Evolutionary conservation across 2,329 filamentous ascomycete species (phyloP).

Genomic region (Cladosporium colombiae): DNA sequence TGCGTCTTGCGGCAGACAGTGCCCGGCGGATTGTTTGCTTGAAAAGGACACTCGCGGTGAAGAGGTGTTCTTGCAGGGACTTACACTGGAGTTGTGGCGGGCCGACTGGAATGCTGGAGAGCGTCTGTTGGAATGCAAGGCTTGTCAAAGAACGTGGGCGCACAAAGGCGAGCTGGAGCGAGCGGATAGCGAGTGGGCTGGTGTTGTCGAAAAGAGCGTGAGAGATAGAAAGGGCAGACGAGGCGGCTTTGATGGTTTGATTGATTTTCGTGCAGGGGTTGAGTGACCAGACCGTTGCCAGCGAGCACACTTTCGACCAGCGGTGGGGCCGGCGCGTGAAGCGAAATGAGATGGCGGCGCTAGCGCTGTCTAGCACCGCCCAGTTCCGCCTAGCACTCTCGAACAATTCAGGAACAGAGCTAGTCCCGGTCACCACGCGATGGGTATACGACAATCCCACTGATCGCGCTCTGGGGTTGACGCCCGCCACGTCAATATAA

Average conservation of each 20-base stretch:
- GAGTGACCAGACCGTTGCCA: constrained; percentile 8
- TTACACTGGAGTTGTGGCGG: constrained; percentile 3
- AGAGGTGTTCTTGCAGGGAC: neutral
- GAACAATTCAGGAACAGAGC: neutral
- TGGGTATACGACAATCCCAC: neutral
- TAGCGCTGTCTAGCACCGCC: neutral
- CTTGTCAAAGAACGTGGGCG: constrained; percentile 15
- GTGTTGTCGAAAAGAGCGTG: neutral
- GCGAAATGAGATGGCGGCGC: constrained; percentile 9
- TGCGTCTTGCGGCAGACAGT: neutral
- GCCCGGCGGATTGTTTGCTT: neutral
- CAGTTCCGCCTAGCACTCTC: neutral
- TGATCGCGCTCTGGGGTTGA: neutral
- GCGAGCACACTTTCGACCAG: neutral
- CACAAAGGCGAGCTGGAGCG: constrained; percentile 12
- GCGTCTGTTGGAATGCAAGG: constrained; percentile 10
- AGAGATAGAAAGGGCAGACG: neutral
- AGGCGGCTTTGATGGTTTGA: constrained; percentile 6
- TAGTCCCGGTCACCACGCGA: neutral
- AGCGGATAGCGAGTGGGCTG: constrained; percentile 4
- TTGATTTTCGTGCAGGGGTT: constrained; percentile 13
- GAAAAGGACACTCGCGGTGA: neutral
- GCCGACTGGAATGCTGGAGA: constrained; percentile 8
- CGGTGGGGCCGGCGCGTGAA: constrained; percentile 10
- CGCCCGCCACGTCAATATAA: neutral